A percentile compares a stretch with the other conserved stretches of the same genome.
phyloP scores from a whole-genome alignment of 805 yeast genomes.

The Spathaspora gorwiae region DNA sequence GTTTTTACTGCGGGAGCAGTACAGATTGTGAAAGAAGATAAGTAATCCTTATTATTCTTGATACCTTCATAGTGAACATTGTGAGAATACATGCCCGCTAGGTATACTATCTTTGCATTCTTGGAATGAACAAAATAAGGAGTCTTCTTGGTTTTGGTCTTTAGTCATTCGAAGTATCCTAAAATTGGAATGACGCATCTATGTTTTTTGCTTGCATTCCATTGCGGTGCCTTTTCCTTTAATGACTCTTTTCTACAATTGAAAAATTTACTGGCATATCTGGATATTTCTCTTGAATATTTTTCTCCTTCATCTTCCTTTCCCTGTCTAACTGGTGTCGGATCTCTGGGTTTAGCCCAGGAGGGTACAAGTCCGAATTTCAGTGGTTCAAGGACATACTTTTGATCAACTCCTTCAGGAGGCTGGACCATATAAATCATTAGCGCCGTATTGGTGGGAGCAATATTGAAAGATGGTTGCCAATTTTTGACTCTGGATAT shows the following conservation, averaged over 20 bases:
- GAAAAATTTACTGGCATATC: conserved; percentile 49
- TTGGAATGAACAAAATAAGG: conserved; percentile 66
- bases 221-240: conserved; percentile 42
- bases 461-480: conserved; percentile 49
- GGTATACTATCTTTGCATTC: conserved; percentile 49
- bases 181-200: conserved; percentile 75
- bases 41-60: conserved; percentile 16
- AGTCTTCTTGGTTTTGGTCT: conserved; percentile 34
- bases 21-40: conserved; percentile 59
- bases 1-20: conserved; percentile 57
- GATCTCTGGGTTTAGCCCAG: conserved; percentile 51
- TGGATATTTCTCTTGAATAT: conserved; percentile 28
- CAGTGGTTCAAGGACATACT: conserved; percentile 48
- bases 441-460: conserved; percentile 56
- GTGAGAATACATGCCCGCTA: conserved; percentile 50
- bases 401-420: conserved; percentile 4
- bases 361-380: conserved; percentile 76
- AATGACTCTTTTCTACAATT: conserved; percentile 73
- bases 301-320: conserved; percentile 11
- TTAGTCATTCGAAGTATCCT: conserved; percentile 86
- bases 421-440: conserved; percentile 18
- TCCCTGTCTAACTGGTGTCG: conserved; percentile 18
- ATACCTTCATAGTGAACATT: conserved; percentile 23
- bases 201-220: conserved; percentile 48
- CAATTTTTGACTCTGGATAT: neutral